Evolutionary conservation across 129 eudicot species (phyloP).

Genomic region (Helianthus annuus): HanXRQr2.0-SUNRISE NC_035437.2:87808490-87808989

Average conservation of each 20-base stretch:
- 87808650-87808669: slow-evolving; percentile 66
- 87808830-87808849: slow-evolving; percentile 74
- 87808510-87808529: background rate
- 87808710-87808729: background rate
- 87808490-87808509: slow-evolving; percentile 3
- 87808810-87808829: slow-evolving; percentile 71
- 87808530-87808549: too few relatives aligned
- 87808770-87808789: slow-evolving; percentile 69
- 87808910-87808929: background rate
- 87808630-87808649: slow-evolving; percentile 96
- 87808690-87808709: slow-evolving; percentile 9
- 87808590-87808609: slow-evolving; percentile 72
- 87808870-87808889: slow-evolving; percentile 45
- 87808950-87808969: slow-evolving; percentile 76
- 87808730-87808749: slow-evolving; percentile 46
- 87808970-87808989: slow-evolving; percentile 82
- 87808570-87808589: background rate
- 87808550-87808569: background rate
- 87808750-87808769: slow-evolving; percentile 78
- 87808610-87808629: slow-evolving; percentile 92
- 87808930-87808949: background rate
- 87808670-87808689: background rate
- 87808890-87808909: background rate
- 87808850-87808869: slow-evolving; percentile 74
- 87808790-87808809: slow-evolving; percentile 83